phyloP scores from a whole-genome alignment of 2,329 filamentous ascomycete species.

The Pestalotiopsis sp. region DNA sequence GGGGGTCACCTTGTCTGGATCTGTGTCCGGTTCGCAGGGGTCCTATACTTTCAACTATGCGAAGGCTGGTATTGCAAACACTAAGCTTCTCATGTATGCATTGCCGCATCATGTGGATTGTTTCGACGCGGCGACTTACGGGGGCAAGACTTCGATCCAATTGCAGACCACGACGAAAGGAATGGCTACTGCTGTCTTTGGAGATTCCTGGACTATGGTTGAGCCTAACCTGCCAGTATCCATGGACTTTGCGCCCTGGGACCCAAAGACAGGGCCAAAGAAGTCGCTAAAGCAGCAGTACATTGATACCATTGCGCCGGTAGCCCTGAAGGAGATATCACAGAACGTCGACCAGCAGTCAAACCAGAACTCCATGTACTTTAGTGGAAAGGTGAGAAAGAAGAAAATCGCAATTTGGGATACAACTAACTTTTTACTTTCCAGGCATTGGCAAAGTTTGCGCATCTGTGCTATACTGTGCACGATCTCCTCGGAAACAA shows the following conservation, averaged over 20 bases:
- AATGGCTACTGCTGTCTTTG: conserved; percentile 70
- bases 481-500: conserved; percentile 64
- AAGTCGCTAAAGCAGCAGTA: conserved; percentile 52
- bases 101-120: conserved; percentile 83
- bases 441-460: conserved; percentile 75
- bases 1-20: conserved; percentile 65
- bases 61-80: conserved; percentile 65
- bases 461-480: conserved; percentile 66
- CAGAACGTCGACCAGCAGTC: conserved; percentile 76
- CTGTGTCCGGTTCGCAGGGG: conserved; percentile 59
- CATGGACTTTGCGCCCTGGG: conserved; percentile 83
- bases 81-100: conserved; percentile 79
- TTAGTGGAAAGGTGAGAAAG: conserved; percentile 72
- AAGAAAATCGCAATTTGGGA: conserved; percentile 23
- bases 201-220: conserved; percentile 75
- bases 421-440: conserved; percentile 14
- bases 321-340: conserved; percentile 72
- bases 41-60: conserved; percentile 74
- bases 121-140: conserved; percentile 62
- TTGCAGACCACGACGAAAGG: conserved; percentile 88
- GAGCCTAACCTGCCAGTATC: conserved; percentile 72
- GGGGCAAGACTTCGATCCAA: conserved; percentile 56
- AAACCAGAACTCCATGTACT: conserved; percentile 88
- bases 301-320: conserved; percentile 59
- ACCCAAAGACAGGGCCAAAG: conserved; percentile 52